A percentile compares a stretch with the other conserved stretches of the same genome.
Evolutionary conservation across 2,329 filamentous ascomycete genomes (phyloP).

Genomic region (Gaeumannomyces tritici): DNA sequence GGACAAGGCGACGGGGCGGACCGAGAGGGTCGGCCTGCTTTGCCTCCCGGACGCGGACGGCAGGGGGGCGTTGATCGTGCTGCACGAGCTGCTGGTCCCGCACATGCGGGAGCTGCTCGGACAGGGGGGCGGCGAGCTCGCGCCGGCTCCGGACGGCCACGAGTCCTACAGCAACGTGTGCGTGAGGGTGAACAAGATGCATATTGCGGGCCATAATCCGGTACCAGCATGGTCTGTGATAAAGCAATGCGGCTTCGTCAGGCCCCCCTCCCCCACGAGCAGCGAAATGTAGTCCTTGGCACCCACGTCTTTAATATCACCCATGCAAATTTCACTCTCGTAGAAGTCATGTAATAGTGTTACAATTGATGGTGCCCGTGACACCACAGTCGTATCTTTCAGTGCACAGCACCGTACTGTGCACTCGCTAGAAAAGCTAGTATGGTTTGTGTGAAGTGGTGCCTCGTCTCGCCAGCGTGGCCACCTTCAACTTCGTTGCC

Average conservation of each 20-base stretch:
- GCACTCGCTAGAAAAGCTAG: neutral
- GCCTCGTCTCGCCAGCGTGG: neutral
- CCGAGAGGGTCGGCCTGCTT: neutral
- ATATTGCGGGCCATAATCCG: neutral
- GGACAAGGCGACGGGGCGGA: neutral
- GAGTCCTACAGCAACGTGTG: neutral
- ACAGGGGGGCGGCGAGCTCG: too few species aligned
- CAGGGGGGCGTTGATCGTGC: neutral
- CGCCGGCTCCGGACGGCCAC: too few species aligned
- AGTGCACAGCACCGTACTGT: neutral
- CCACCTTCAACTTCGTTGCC: neutral
- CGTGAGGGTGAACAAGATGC: neutral
- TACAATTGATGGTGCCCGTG: neutral
- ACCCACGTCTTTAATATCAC: too few species aligned
- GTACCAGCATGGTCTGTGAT: neutral
- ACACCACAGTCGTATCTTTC: neutral
- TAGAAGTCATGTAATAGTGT: neutral
- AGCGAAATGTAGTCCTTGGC: too few species aligned
- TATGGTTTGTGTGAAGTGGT: neutral
- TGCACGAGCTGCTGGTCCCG: neutral
- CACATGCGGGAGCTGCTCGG: neutral
- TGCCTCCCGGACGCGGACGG: neutral
- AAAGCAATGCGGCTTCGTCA: neutral
- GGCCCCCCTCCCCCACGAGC: too few species aligned
- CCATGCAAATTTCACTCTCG: too few species aligned